These are phyloP conservation scores for Pseudoturritis turrita DNA, from an alignment of 345 rosid species.

Conservation along the genomic window DNA sequence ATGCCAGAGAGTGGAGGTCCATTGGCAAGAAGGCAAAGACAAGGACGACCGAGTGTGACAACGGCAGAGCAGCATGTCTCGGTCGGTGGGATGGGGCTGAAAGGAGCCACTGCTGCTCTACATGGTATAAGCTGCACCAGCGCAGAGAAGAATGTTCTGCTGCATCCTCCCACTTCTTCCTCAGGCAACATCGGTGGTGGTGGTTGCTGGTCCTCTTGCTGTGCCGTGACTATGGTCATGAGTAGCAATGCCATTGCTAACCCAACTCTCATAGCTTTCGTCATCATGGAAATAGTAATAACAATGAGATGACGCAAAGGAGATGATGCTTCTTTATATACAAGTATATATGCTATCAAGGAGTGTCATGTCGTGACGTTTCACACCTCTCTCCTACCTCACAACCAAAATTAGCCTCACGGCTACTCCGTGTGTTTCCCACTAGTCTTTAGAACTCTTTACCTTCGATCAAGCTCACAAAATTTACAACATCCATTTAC, in stretches of 20 bases:
- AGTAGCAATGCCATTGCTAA: slow-evolving; percentile 3
- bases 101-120: slow-evolving; percentile 76
- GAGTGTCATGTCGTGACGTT: slow-evolving; percentile 14
- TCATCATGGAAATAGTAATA: background rate
- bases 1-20: slow-evolving; percentile 90
- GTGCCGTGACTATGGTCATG: slow-evolving; percentile 23
- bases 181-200: slow-evolving; percentile 30
- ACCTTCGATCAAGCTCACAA: background rate
- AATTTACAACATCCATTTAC: background rate
- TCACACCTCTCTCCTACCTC: slow-evolving; percentile 26
- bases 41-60: slow-evolving; percentile 73
- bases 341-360: background rate
- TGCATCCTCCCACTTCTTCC: slow-evolving; percentile 41
- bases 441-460: background rate
- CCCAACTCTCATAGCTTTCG: slow-evolving; percentile 3
- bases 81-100: slow-evolving; percentile 73
- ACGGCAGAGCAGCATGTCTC: slow-evolving; percentile 76
- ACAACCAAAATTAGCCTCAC: slow-evolving; percentile 14
- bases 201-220: slow-evolving; percentile 27
- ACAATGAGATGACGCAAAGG: background rate
- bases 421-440: slow-evolving; percentile 11
- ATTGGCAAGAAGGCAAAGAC: slow-evolving; percentile 58
- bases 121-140: slow-evolving; percentile 89
- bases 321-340: slow-evolving; percentile 11
- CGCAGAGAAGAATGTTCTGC: slow-evolving; percentile 72